Evolutionary conservation across 805 yeast species (phyloP), one percentile per base, ranked within the genome.

Genomic region (Sungouiozyma intestinalis): DNA sequence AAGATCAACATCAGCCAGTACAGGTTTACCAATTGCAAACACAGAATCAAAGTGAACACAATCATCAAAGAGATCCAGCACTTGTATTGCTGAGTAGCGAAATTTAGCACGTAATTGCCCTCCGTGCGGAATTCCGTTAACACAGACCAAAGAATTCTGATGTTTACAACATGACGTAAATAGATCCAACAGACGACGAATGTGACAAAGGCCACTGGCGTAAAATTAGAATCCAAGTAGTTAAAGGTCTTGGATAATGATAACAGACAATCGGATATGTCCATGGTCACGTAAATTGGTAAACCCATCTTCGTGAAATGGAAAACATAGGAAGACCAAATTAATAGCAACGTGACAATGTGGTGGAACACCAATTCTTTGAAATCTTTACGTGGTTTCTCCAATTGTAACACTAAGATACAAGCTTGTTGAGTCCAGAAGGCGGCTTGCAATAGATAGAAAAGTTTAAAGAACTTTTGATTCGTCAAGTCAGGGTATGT

Each of bases 341-440:
- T 87, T 52, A 92, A 74, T 3, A 86, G 76, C 60, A 92, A 78
- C 19, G 99, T 92, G 48, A 92, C 79, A 48, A 92, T 74, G 62
- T 92, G 99, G 64, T 92, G 99, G 63, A 85, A 79, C 33, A 90
- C 85, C 46, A 92, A 73, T 64, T 92, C 98, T 53, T 79, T 68
- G 65, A 79, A 88, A 62, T 92, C 99, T 64, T 87, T 88, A 63
- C 99, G 76, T 44, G 96, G 97, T 62, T 85, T 85, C 64, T 92
- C 99, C 46, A 92, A 72, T 62, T 83, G 95, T 48, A 92, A 70
- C 37, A 77, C 66, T 48, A 92, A 69, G 27, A 92, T 83, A 34
- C 84, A 78, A 1, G 94, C 80, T 66, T 92, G 98, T 67, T 92
- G 99, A 17, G 87, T 79, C 99, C 99, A 92, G 64, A 86, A 92